These are phyloP conservation scores for Acanthamoeba healyi DNA, from an alignment of 208 protist genomes.

Conservation along the genomic window DNA sequence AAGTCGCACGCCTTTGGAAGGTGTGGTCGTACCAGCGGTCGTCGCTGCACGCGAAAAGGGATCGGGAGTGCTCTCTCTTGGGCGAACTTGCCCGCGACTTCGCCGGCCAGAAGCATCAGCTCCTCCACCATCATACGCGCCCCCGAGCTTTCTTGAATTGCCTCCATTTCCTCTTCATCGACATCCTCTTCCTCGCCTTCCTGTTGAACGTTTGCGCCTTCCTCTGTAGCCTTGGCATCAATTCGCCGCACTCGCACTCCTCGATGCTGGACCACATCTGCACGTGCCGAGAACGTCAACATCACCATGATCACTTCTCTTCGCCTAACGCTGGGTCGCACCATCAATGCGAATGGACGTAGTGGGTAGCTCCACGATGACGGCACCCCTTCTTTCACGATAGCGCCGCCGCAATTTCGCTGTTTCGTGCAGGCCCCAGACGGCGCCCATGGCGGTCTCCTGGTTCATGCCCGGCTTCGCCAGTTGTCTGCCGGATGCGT, in stretches of 20 bases:
- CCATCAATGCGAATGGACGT: not conserved
- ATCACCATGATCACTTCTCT: too few species aligned
- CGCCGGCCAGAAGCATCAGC: conserved; percentile 59
- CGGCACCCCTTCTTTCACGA: not conserved
- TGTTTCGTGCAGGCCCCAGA: conserved; percentile 55
- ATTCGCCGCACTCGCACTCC: not conserved
- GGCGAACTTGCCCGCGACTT: conserved; percentile 46
- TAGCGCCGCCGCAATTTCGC: conserved; percentile 27
- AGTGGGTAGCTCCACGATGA: conserved; percentile 29
- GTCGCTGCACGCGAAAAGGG: conserved; percentile 21
- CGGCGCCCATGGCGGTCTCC: conserved; percentile 16
- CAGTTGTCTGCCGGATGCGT: not conserved
- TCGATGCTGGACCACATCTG: conserved; percentile 5
- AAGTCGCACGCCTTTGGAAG: not conserved
- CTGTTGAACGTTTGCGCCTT: not conserved
- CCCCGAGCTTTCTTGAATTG: not conserved
- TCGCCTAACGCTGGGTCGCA: not conserved
- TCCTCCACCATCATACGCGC: conserved; percentile 70
- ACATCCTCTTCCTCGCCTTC: not conserved
- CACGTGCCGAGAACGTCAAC: not conserved
- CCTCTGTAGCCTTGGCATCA: not conserved
- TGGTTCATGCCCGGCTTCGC: not conserved
- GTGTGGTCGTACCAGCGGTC: not conserved
- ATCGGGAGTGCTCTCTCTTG: not conserved
- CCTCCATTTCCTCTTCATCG: not conserved